Evolutionary conservation across 2,329 filamentous ascomycete genomes (phyloP), one percentile per base, ranked within the genome.

Genomic region (Alternaria longipes): DNA sequence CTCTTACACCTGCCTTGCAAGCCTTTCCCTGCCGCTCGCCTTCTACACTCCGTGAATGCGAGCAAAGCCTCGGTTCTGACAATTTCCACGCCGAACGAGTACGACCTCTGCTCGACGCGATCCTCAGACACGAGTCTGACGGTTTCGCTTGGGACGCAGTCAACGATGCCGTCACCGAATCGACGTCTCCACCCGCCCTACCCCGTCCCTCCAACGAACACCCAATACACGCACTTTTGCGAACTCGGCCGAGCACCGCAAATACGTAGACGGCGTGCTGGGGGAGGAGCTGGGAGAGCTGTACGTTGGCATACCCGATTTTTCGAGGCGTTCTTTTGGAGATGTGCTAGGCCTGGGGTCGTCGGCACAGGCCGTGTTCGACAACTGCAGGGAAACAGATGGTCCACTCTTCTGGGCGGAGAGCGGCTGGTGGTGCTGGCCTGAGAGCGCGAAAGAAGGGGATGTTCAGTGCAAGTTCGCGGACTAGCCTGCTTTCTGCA

Each of bases 1-100:
- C 16, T 46, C 52, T 54, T 38, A 4, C 38, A 20, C 46, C 52
- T 34, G 41, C 20, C 11, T 40, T 54, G 18, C 30, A 18, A 45
- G 28, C n/a, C 30, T 18, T 41, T 54, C 20, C 41, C 41, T 5
- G 41, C 52, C 20, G 22, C 52, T 54, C 52, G 52, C 38, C 16
- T 40, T 30, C 40, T 54, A n/a, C 28, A n/a, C 11, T 54, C 30
- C 30, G 3, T 9, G 5, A 5, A 46, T 54, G 5, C 28, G 8
- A 12, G 30, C 16, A 54, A 7, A 24, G 46, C 8, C 7, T 53
- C n/a, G 32, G 36, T 8, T 40, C 36, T 20, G 8, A 40, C 11
- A 20, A 40, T 3, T 40, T 40, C n/a, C 3, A 40, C n/a, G 8
- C 8, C n/a, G 8, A 5, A 40, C n/a, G n/a, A 8, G 11, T 40